A percentile compares a stretch with the other conserved stretches of the same genome.
These are phyloP conservation scores for Lodderomyces beijingensis DNA, from an alignment of 1,139 yeast genomes.

Conservation along the genomic window DNA sequence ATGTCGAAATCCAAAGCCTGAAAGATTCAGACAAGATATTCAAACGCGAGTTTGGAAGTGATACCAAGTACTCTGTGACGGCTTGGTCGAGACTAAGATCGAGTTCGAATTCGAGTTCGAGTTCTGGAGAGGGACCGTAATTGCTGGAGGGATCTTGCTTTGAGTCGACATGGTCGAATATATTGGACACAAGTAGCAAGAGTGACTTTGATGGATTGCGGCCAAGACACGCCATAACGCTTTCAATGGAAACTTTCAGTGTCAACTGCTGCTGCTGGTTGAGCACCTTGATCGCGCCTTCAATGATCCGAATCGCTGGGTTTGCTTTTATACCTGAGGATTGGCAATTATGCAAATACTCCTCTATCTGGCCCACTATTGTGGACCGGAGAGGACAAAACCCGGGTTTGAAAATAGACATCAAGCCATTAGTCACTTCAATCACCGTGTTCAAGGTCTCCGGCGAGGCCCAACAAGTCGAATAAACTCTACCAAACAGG, in stretches of 20 bases:
- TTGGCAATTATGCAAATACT: neutral
- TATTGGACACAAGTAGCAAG: neutral
- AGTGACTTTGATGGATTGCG: neutral
- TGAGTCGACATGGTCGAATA: slow-evolving; percentile 13
- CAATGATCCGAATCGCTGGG: neutral
- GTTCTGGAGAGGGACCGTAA: too few relatives aligned
- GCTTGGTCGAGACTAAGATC: too few relatives aligned
- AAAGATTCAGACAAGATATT: slow-evolving; percentile 17
- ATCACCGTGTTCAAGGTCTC: neutral
- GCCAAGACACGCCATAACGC: neutral
- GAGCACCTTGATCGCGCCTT: neutral
- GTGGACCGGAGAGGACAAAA: neutral
- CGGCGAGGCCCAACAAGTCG: too few relatives aligned
- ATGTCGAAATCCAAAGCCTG: slow-evolving; percentile 38
- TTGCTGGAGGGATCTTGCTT: too few relatives aligned
- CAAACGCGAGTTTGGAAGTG: neutral
- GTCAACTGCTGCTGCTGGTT: neutral
- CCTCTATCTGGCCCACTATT: neutral
- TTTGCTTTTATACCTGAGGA: neutral
- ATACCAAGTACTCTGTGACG: slow-evolving; percentile 14
- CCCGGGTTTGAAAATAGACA: too few relatives aligned
- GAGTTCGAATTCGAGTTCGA: too few relatives aligned
- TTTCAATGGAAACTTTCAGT: neutral
- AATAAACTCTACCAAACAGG: slow-evolving; percentile 1
- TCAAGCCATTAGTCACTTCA: neutral